Base-by-base conservation (phyloP, 768 basidiomycete genomes). In the Clitopilus hobsonii region DNA sequence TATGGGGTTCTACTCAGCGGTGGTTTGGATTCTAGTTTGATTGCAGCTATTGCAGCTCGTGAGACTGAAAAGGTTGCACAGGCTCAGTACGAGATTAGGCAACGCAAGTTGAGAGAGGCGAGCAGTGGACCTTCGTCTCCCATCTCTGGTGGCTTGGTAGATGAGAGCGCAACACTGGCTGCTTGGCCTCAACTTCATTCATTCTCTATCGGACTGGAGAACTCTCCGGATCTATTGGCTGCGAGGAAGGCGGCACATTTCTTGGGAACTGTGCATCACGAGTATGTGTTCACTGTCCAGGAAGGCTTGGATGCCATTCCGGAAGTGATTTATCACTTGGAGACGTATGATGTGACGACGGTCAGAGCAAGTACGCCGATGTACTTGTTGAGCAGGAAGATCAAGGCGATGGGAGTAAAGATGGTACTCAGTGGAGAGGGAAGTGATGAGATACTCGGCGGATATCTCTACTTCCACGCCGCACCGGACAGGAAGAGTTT, bases 361-460 rank as follows among this genome's bases (percentile, higher is more conserved):
- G 92, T 98, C 49, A 88, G 97, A 49, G 97, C 97, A 7, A 93
- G 90, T 63, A 98, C 95, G 3, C 97, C 97, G 2, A 99, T 99
- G 97, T 98, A 98, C 72, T 85, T 99, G 25, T 84, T 99, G 56
- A 93, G 90, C 67, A 83, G 97, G 49, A 98, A 99, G 75, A 95
- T 99, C 76, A 99, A 98, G 75, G 96, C 97, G 3, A 98, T 94
- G 91, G 97, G 97, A 55, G 97, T 99, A 52, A 99, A 99, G 76
- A 99, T 99, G 97, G 97, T 99, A 14, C 79, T 98, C 29, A 92
- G 89, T 60, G 97, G 97, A 16, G 97, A 99, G 72, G 97, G 97
- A 32, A 93, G 91, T 58, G 97, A 99, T 63, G 97, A 99, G 72
- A 94, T 98, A 58, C 83, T 98, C 30, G 96, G 96, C 75, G 95